Evolutionary conservation across 306 rosid genomes (phyloP).

Genomic region (Sesbania bispinosa): DNA sequence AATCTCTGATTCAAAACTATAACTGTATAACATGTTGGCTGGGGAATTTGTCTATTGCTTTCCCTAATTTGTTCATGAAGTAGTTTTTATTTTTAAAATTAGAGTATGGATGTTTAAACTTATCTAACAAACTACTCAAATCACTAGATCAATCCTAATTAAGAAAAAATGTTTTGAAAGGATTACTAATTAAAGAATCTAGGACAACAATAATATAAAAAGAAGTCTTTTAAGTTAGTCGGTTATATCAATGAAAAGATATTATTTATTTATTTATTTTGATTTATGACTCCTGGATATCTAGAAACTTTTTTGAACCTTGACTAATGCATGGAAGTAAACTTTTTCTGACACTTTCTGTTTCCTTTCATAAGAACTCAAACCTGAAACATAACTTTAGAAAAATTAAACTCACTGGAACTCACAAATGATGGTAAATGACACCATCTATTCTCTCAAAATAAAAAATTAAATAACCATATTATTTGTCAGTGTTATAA

Average conservation of each 20-base stretch:
- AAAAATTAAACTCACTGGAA: no score
- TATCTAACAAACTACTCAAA: neutral
- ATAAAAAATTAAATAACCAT: neutral
- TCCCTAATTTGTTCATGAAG: neutral
- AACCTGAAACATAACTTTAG: no score
- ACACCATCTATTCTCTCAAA: no score
- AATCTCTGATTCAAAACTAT: neutral
- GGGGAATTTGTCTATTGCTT: neutral
- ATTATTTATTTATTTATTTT: neutral
- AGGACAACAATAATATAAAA: neutral
- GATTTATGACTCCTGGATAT: no score
- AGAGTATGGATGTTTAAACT: neutral
- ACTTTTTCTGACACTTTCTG: no score
- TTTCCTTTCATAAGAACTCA: no score
- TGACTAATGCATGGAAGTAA: no score
- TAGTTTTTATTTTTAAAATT: neutral
- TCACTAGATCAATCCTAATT: no score
- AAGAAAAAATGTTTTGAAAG: neutral
- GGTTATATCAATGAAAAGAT: neutral
- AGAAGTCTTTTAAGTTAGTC: neutral
- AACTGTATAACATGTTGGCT: neutral
- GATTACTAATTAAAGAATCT: neutral
- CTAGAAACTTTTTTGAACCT: no score
- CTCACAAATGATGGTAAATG: no score
- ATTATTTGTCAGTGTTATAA: neutral